Percentiles rank a stretch among this genome's conserved stretches.
These are phyloP conservation scores for Quercus variabilis DNA, from an alignment of 306 rosid species.

Conservation along the genomic window DNA sequence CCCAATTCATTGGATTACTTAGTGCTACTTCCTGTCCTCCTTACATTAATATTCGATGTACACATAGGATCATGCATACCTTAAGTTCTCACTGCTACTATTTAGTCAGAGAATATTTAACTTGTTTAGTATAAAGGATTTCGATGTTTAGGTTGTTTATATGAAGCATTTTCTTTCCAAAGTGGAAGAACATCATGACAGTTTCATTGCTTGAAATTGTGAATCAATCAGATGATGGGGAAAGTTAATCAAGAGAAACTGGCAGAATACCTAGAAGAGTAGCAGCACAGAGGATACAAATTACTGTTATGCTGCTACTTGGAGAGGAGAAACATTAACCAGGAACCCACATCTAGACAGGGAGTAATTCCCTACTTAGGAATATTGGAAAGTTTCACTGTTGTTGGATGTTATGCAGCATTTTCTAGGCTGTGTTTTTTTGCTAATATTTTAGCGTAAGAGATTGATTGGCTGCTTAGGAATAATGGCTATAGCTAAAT, in stretches of 20 bases:
- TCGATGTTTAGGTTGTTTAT: background rate
- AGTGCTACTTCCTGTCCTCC: too few relatives aligned
- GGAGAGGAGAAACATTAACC: constrained; percentile 78
- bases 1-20: too few relatives aligned
- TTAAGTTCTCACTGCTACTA: background rate
- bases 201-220: constrained; percentile 4
- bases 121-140: background rate
- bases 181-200: background rate
- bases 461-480: too few relatives aligned
- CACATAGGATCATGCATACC: background rate
- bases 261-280: constrained; percentile 82
- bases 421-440: too few relatives aligned
- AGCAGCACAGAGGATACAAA: constrained; percentile 82
- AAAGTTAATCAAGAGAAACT: constrained; percentile 71
- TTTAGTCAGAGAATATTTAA: too few relatives aligned
- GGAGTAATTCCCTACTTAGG: too few relatives aligned
- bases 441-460: too few relatives aligned
- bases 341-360: constrained; percentile 69
- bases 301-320: constrained; percentile 86
- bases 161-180: background rate
- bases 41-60: background rate
- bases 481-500: too few relatives aligned
- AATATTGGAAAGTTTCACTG: too few relatives aligned
- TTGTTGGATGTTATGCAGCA: too few relatives aligned
- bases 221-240: constrained; percentile 67